These are phyloP conservation scores for Suhomyces anneliseae DNA, from an alignment of 1,139 yeast species.

Conservation along the genomic window DNA sequence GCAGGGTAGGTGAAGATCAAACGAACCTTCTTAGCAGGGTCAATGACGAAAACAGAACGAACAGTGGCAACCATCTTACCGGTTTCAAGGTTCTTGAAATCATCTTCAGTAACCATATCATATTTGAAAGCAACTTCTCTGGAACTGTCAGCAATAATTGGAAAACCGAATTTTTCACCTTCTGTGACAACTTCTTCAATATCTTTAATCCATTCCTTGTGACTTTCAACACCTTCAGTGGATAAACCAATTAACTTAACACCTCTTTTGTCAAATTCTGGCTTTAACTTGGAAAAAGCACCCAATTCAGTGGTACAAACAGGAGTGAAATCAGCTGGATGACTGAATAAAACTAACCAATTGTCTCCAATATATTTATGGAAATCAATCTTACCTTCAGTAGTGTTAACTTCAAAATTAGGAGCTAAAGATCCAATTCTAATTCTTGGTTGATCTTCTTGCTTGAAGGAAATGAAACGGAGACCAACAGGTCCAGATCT, in stretches of 20 bases:
- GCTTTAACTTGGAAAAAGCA: slow-evolving; percentile 80
- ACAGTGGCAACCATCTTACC: slow-evolving; percentile 49
- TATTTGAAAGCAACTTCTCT: slow-evolving; percentile 67
- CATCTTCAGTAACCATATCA: slow-evolving; percentile 59
- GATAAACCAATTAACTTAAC: slow-evolving; percentile 79
- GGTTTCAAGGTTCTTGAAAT: slow-evolving; percentile 17
- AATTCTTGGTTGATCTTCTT: slow-evolving; percentile 68
- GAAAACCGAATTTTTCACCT: slow-evolving; percentile 59
- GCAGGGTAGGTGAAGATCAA: slow-evolving; percentile 79
- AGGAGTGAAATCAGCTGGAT: slow-evolving; percentile 88
- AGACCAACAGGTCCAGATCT: slow-evolving; percentile 6
- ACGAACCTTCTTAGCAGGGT: slow-evolving; percentile 73
- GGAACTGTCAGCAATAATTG: slow-evolving; percentile 75
- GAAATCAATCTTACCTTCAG: slow-evolving; percentile 73
- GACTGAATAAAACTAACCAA: slow-evolving; percentile 82
- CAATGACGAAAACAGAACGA: slow-evolving; percentile 81
- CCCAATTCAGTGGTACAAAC: slow-evolving; percentile 91
- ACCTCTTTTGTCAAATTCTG: slow-evolving; percentile 74
- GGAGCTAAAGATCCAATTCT: slow-evolving; percentile 74
- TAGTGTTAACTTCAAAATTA: slow-evolving; percentile 71
- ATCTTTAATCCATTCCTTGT: slow-evolving; percentile 79
- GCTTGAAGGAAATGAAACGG: slow-evolving; percentile 50
- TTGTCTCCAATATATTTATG: slow-evolving; percentile 72
- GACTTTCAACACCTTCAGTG: slow-evolving; percentile 69
- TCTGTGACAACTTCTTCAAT: slow-evolving; percentile 71